Evolutionary conservation across 176 grass and related monocot species (phyloP).

Genomic region (Microstegium vimineum): DNA sequence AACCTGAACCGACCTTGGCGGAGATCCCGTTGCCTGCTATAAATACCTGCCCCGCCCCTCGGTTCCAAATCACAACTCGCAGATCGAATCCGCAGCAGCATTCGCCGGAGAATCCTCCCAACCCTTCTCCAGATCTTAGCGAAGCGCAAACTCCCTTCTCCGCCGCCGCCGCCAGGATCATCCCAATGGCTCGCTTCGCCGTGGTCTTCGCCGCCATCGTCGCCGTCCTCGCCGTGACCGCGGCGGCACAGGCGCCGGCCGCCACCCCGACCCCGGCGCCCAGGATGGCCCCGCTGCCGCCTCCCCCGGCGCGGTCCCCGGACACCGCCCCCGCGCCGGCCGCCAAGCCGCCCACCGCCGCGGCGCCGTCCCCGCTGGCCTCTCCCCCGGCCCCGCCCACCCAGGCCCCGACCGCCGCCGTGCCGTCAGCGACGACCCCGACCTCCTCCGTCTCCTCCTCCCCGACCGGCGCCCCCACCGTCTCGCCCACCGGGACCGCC

Average conservation of each 20-base stretch:
- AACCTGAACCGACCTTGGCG: background rate
- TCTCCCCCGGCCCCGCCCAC: constrained; percentile 30
- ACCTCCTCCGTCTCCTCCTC: constrained; percentile 2
- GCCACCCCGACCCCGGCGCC: constrained; percentile 32
- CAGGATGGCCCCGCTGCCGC: constrained; percentile 35
- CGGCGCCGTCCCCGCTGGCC: constrained; percentile 28
- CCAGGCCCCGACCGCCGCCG: constrained; percentile 13
- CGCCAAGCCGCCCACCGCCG: background rate
- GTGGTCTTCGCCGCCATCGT: constrained; percentile 20
- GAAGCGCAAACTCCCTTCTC: background rate
- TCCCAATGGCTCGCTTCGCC: constrained; percentile 40
- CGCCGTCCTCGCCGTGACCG: constrained; percentile 27
- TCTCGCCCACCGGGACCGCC: background rate
- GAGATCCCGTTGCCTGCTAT: background rate
- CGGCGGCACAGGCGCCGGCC: constrained; percentile 30
- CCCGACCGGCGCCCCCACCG: background rate
- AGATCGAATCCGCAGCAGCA: background rate
- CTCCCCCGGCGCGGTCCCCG: constrained; percentile 33
- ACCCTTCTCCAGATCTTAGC: background rate
- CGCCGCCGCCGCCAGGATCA: background rate
- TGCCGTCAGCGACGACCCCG: background rate
- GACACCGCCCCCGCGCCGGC: constrained; percentile 20
- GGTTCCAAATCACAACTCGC: background rate
- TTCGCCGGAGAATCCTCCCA: background rate
- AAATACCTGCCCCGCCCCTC: background rate